A percentile compares a stretch with the other conserved stretches of the same genome.
Conservation (phyloP, 2,329 filamentous ascomycete genomes). For the Colletotrichum godetiae region DNA sequence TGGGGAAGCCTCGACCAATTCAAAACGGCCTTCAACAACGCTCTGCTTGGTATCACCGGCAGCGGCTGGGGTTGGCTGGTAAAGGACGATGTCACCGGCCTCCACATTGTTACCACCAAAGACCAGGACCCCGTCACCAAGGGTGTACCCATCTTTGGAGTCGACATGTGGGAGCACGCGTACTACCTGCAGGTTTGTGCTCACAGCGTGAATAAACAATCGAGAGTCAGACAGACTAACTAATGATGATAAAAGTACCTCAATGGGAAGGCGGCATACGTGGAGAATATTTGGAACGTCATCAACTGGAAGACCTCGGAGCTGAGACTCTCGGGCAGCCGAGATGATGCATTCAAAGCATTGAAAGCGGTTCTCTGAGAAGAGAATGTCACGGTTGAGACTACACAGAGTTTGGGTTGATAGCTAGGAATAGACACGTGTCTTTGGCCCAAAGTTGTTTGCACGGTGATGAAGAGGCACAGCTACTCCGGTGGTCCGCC, state of each 20-base stretch:
- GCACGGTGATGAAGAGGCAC: background rate
- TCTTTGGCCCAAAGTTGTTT: background rate
- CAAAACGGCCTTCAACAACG: constrained; percentile 71
- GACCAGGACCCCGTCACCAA: constrained; percentile 83
- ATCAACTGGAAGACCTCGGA: constrained; percentile 82
- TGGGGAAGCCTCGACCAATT: constrained; percentile 79
- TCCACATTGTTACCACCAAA: constrained; percentile 84
- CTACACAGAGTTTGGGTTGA: background rate
- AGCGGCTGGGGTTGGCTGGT: constrained; percentile 93
- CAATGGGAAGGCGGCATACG: constrained; percentile 80
- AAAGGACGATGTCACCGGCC: constrained; percentile 65
- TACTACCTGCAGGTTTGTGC: constrained; percentile 81
- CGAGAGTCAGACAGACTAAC: constrained; percentile 8
- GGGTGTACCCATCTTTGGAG: constrained; percentile 76
- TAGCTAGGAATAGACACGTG: background rate
- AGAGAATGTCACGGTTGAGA: background rate
- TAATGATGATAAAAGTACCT: constrained; percentile 68
- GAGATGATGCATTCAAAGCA: constrained; percentile 58
- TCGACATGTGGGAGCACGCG: constrained; percentile 96
- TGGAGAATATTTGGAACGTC: constrained; percentile 81
- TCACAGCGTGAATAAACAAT: background rate
- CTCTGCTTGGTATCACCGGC: constrained; percentile 79
- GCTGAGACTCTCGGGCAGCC: constrained; percentile 65
- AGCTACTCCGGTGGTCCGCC: background rate
- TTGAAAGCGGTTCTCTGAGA: constrained; percentile 55